A percentile compares a stretch with the other conserved stretches of the same genome.
phyloP scores from a whole-genome alignment of 805 yeast species.

The Sugiyamaella valdiviana region DNA sequence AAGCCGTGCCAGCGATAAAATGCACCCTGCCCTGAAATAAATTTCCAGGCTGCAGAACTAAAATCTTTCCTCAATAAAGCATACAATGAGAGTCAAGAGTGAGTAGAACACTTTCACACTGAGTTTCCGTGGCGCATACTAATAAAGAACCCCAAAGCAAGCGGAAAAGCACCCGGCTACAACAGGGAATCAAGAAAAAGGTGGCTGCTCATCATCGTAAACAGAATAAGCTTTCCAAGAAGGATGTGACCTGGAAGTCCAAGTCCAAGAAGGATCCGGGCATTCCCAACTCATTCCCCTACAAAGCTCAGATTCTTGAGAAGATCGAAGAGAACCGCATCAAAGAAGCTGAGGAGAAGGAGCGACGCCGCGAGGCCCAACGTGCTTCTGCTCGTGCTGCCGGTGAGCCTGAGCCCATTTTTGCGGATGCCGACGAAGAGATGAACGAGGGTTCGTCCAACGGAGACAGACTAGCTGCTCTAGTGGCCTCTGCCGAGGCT shows the following conservation, averaged over 20 bases:
- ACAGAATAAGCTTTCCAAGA: conserved; percentile 73
- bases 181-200: conserved; percentile 94
- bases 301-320: conserved; percentile 72
- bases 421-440: conserved; percentile 33
- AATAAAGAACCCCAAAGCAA: conserved; percentile 44
- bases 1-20: too few species aligned
- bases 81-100: conserved; percentile 18
- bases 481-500: conserved; percentile 80
- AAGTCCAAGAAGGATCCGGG: conserved; percentile 83
- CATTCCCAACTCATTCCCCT: conserved; percentile 91
- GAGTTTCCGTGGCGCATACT: neutral
- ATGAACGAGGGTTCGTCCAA: conserved; percentile 30
- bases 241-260: conserved; percentile 91
- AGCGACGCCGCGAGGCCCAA: conserved; percentile 33
- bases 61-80: neutral
- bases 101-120: neutral
- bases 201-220: conserved; percentile 88
- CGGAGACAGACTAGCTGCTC: conserved; percentile 65
- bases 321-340: conserved; percentile 45
- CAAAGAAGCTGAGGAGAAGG: conserved; percentile 37
- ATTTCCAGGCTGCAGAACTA: neutral
- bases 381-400: conserved; percentile 31
- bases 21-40: neutral
- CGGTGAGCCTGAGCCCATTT: conserved; percentile 23
- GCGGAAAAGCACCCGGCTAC: conserved; percentile 85